These are phyloP conservation scores for Glycyrrhiza uralensis DNA, from an alignment of 306 rosid species.

Conservation along the genomic window DNA sequence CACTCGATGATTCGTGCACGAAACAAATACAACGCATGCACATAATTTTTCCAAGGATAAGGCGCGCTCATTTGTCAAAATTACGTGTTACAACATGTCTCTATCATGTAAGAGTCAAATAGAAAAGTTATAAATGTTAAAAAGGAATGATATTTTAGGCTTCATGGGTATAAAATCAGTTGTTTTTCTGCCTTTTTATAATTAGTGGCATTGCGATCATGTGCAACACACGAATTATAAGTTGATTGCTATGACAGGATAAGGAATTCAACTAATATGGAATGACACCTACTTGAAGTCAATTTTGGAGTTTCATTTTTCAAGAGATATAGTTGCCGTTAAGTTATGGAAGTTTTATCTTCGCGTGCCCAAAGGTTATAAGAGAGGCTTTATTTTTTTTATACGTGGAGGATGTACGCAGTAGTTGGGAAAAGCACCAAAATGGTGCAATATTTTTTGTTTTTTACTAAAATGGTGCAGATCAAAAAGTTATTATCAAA, in stretches of 20 bases:
- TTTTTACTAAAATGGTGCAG: too few species aligned
- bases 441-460: too few species aligned
- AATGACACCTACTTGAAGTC: neutral
- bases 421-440: too few species aligned
- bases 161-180: neutral
- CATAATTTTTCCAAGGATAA: conserved; percentile 1
- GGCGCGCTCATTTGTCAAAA: neutral
- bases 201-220: neutral
- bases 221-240: neutral
- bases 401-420: too few species aligned
- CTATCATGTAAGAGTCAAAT: neutral
- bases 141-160: neutral
- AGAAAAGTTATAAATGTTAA: neutral
- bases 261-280: neutral
- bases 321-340: neutral
- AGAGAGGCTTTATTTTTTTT: too few species aligned
- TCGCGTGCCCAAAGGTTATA: neutral
- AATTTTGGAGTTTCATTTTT: neutral
- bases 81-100: conserved; percentile 9
- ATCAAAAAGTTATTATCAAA: too few species aligned
- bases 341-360: neutral
- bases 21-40: neutral
- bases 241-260: neutral
- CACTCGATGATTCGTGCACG: conserved; percentile 25
- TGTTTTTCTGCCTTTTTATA: neutral